Conservation (phyloP, 352 stramenopile species). For the Phytophthora colocasiae region DNA sequence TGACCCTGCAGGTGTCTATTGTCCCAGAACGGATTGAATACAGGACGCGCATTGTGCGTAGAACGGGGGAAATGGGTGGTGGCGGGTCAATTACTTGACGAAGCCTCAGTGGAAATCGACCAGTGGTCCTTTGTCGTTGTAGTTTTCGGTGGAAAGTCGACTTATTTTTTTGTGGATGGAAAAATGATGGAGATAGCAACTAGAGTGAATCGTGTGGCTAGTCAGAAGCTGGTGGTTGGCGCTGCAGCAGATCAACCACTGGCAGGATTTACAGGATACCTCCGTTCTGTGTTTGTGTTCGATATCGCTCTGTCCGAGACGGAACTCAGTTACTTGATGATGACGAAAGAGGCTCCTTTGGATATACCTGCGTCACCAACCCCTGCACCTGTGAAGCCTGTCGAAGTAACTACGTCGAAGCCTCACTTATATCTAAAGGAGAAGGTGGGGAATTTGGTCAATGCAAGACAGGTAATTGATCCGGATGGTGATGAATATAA, state of each 20-base stretch:
- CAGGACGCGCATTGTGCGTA: constrained; percentile 51
- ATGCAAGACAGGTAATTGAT: constrained; percentile 27
- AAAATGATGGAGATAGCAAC: constrained; percentile 34
- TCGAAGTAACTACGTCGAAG: constrained; percentile 8
- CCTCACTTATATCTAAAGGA: constrained; percentile 34
- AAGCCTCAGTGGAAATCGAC: constrained; percentile 14
- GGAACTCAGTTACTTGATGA: constrained; percentile 57
- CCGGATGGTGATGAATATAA: constrained; percentile 48
- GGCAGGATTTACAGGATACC: constrained; percentile 38
- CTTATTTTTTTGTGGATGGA: constrained; percentile 31
- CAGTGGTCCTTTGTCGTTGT: constrained; percentile 54
- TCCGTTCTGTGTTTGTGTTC: constrained; percentile 59
- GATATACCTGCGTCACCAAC: neutral
- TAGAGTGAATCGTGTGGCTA: constrained; percentile 24
- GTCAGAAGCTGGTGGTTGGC: constrained; percentile 27
- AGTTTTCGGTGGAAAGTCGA: constrained; percentile 39
- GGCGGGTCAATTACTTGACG: constrained; percentile 8
- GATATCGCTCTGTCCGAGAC: constrained; percentile 42
- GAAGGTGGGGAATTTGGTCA: constrained; percentile 31
- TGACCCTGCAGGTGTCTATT: constrained; percentile 47
- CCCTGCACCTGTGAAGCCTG: neutral
- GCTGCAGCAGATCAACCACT: constrained; percentile 12
- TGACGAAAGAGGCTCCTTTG: neutral
- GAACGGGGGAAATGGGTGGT: constrained; percentile 43
- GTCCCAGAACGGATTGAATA: constrained; percentile 48